Conservation (phyloP, 2,329 filamentous ascomycete genomes). For the Neonectria ditissima region DNA sequence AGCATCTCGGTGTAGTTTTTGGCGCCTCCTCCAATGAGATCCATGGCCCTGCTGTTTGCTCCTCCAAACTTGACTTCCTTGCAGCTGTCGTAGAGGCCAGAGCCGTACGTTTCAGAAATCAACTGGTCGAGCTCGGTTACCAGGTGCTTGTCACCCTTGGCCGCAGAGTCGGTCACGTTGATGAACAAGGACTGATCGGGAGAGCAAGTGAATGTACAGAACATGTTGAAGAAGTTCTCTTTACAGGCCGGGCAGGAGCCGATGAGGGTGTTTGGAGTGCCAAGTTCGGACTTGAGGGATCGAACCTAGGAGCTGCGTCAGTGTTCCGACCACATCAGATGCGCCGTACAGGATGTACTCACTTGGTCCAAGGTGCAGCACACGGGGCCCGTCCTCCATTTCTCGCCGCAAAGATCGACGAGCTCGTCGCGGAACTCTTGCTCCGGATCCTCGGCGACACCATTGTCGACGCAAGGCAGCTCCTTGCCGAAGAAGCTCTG, state of each 20-base stretch:
- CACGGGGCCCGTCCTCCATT: constrained; percentile 86
- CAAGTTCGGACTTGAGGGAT: constrained; percentile 84
- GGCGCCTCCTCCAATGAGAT: constrained; percentile 94
- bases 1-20: constrained; percentile 89
- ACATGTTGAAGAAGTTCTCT: constrained; percentile 97
- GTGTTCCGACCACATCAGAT: constrained; percentile 18
- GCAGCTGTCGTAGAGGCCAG: constrained; percentile 94
- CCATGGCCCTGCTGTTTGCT: constrained; percentile 92
- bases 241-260: constrained; percentile 96
- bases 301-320: constrained; percentile 68
- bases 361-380: constrained; percentile 89
- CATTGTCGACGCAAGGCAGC: constrained; percentile 94
- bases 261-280: constrained; percentile 88
- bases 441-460: constrained; percentile 78
- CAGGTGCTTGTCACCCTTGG: constrained; percentile 69
- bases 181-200: constrained; percentile 96
- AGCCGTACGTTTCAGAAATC: constrained; percentile 84
- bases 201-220: constrained; percentile 98
- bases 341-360: constrained; percentile 38
- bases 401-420: constrained; percentile 84
- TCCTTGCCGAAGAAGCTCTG: constrained; percentile 90
- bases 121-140: constrained; percentile 93
- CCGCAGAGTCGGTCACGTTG: constrained; percentile 83
- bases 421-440: constrained; percentile 79
- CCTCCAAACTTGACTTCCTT: constrained; percentile 99